Evolutionary conservation across 176 grass and related monocot genomes (phyloP).

Genomic region (Musa acuminata): DNA sequence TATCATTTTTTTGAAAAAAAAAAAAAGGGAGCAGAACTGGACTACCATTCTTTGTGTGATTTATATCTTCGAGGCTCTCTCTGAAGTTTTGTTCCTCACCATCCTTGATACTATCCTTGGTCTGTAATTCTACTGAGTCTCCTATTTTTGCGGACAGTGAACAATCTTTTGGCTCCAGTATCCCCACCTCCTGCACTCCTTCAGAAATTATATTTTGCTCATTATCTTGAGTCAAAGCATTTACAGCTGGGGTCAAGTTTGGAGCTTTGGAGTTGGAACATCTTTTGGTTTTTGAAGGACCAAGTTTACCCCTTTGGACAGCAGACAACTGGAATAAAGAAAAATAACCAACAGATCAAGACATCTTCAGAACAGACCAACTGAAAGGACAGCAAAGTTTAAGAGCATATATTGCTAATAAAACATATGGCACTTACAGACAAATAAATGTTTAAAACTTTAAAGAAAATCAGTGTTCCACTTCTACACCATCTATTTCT

Average conservation of each 20-base stretch:
- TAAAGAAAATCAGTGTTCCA: background rate
- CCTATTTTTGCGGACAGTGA: conserved; percentile 14
- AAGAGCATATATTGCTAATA: background rate
- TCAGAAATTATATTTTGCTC: conserved; percentile 19
- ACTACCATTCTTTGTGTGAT: conserved; percentile 32
- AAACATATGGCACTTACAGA: background rate
- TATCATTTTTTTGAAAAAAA: background rate
- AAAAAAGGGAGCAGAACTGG: background rate
- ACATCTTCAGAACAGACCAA: background rate
- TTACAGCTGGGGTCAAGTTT: conserved; percentile 25
- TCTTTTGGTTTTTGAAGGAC: conserved; percentile 22
- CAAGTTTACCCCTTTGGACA: conserved; percentile 13
- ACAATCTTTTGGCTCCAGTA: conserved; percentile 20
- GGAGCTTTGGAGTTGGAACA: conserved; percentile 24
- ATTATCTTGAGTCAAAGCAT: conserved; percentile 14
- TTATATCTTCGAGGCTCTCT: conserved; percentile 11
- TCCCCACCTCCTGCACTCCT: conserved; percentile 18
- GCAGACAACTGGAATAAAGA: conserved; percentile 18
- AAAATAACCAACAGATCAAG: background rate
- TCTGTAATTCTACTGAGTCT: conserved; percentile 14
- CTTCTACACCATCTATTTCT: background rate
- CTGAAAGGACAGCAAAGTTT: background rate
- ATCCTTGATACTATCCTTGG: conserved; percentile 2
- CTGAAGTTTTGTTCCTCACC: conserved; percentile 15
- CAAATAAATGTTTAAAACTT: background rate